Evolutionary conservation across 2,329 filamentous ascomycete species (phyloP).

Genomic region (Fusarium sp.): DNA sequence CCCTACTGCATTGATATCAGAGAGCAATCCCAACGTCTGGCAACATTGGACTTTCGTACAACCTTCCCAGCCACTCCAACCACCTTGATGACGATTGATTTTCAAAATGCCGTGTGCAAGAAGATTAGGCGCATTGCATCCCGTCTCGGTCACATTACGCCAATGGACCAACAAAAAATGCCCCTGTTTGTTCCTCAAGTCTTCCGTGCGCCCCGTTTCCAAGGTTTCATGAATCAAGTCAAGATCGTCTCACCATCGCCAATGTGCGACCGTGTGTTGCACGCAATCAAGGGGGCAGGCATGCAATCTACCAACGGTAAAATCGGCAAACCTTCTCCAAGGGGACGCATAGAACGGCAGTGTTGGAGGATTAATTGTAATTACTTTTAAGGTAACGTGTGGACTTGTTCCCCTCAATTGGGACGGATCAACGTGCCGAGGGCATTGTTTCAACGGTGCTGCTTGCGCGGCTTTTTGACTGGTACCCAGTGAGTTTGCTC

Average conservation of each 20-base stretch:
- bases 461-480: conserved; percentile 26
- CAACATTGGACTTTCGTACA: not conserved
- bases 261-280: conserved; percentile 14
- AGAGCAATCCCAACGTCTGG: not conserved
- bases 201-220: not conserved
- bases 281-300: conserved; percentile 5
- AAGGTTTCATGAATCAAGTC: conserved; percentile 23
- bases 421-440: conserved; percentile 22
- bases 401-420: not conserved
- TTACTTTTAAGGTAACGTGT: conserved; percentile 1
- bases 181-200: not conserved
- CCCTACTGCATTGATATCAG: too few species aligned
- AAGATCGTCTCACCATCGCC: conserved; percentile 21
- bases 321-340: not conserved
- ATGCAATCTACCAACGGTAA: conserved; percentile 11
- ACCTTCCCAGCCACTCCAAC: not conserved
- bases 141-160: not conserved
- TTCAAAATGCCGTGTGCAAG: conserved; percentile 1
- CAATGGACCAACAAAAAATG: not conserved
- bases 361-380: not conserved
- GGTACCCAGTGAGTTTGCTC: not conserved
- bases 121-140: conserved; percentile 16
- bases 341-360: not conserved
- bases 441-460: conserved; percentile 3
- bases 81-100: not conserved